Evolutionary conservation across 495 filamentous ascomycete genomes (phyloP), one percentile per base, ranked within the genome.

Genomic region (Symbiotaphrina buchneri): DNA sequence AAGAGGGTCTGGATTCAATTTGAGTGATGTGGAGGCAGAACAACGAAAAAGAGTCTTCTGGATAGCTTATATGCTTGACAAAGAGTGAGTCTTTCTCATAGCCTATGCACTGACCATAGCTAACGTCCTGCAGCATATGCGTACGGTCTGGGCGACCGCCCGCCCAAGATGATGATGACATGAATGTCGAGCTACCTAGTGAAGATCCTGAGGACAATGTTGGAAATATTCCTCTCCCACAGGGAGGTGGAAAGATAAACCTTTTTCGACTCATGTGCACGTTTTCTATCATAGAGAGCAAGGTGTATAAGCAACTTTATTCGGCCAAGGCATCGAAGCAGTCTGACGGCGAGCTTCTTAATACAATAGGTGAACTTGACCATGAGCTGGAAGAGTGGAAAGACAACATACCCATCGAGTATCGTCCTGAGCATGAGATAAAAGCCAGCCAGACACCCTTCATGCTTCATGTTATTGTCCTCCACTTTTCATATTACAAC

Each of bases 401-500:
- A 53, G 84, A 94, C 46, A 68, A 58, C 30, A 92, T 97, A 26
- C 87, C 90, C 2, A 55, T 87, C 31, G 87, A 94, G 42, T 92
- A 90, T 52, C 70, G 87, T 10, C 87, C 87, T 0, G 87, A 95
- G 49, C 68, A 91, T 49, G 84, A 93, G 50, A 93, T 95, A 39
- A 83, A 80, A 49, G 72, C 79, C 3, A 68, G 73, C 0, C 81
- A 95, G 46, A 83, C 77, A 1, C 82, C 85, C 6, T 60, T 95
- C 16, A 74, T 97, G 21, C 59, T 97, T 2, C 90, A 94, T 37
- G 66, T 97, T 36, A 81, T 87, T 30, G 74, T 91, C 42, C 53
- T 97, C 24, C 87, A 95, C 45, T 93, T 95, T 46, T 71, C 81
- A 20, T 97, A 97, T 52, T 94, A 97, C 57, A 97, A 95, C 47